phyloP scores from a whole-genome alignment of 2,329 filamentous ascomycete genomes.

The Colletotrichum truncatum region DNA sequence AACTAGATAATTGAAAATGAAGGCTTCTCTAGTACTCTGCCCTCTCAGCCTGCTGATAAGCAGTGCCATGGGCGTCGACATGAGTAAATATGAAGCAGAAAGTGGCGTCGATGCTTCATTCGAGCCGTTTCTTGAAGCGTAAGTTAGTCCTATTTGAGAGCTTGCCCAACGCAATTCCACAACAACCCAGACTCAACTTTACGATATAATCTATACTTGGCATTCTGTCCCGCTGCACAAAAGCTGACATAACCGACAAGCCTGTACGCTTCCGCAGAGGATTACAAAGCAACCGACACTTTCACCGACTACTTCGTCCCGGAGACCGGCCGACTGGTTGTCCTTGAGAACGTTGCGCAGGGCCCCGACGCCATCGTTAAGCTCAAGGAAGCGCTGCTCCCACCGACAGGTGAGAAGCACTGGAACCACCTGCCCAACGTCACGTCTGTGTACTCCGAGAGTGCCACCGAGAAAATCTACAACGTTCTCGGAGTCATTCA shows the following conservation, averaged over 20 bases:
- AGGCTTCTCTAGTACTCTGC: neutral
- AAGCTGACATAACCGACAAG: neutral
- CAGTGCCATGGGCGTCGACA: constrained; percentile 4
- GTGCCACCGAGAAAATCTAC: constrained; percentile 2
- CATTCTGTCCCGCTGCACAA: neutral
- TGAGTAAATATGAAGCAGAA: neutral
- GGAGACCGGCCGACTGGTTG: neutral
- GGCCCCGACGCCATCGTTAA: neutral
- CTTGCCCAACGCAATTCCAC: no score
- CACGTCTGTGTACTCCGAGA: constrained; percentile 13
- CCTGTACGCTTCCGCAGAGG: constrained; percentile 14
- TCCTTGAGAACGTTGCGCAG: constrained; percentile 3
- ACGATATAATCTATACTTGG: no score
- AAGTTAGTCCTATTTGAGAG: no score
- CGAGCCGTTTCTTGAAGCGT: constrained; percentile 15
- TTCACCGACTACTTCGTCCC: constrained; percentile 21
- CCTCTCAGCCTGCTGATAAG: constrained; percentile 3
- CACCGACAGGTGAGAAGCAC: constrained; percentile 10
- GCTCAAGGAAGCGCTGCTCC: constrained; percentile 18
- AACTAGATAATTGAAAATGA: neutral
- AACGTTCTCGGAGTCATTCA: constrained; percentile 8
- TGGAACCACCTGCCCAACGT: constrained; percentile 21
- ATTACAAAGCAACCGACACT: constrained; percentile 8
- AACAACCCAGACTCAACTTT: no score
- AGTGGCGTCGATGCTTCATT: constrained; percentile 1